Evolutionary conservation across 2,329 filamentous ascomycete species (phyloP).

Genomic region (Chrysoporthe deuterocubensis): DNA sequence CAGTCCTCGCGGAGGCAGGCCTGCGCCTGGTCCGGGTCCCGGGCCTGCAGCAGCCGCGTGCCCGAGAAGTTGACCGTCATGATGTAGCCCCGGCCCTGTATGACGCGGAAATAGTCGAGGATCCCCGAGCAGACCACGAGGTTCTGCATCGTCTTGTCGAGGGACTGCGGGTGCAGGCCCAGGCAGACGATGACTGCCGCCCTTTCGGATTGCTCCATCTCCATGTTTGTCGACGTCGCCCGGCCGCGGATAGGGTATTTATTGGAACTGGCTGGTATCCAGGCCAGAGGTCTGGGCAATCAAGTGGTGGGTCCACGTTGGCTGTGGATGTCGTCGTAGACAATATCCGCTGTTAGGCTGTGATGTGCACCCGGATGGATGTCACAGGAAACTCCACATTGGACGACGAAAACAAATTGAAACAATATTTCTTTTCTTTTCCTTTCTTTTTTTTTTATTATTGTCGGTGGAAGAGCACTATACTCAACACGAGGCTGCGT

Average conservation of each 20-base stretch:
- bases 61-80: constrained; percentile 32
- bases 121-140: constrained; percentile 23
- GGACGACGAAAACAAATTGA: not conserved
- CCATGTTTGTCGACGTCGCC: not conserved
- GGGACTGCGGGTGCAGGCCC: constrained; percentile 19
- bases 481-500: too few species aligned
- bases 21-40: constrained; percentile 29
- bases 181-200: constrained; percentile 24
- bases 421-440: not conserved
- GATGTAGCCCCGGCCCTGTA: constrained; percentile 22
- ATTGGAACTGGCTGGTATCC: not conserved
- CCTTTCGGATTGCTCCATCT: constrained; percentile 8
- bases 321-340: not conserved
- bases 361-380: not conserved
- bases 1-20: constrained; percentile 24
- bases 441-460: too few species aligned
- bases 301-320: not conserved
- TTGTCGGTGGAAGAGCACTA: too few species aligned
- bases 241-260: not conserved
- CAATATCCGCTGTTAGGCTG: not conserved
- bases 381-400: not conserved
- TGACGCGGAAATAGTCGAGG: constrained; percentile 25
- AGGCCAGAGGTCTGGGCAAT: not conserved
- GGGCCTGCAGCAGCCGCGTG: constrained; percentile 39
- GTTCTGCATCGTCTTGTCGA: constrained; percentile 24